Conservation (phyloP, 129 eudicot genomes). For the Flaveria bidentis region DNA sequence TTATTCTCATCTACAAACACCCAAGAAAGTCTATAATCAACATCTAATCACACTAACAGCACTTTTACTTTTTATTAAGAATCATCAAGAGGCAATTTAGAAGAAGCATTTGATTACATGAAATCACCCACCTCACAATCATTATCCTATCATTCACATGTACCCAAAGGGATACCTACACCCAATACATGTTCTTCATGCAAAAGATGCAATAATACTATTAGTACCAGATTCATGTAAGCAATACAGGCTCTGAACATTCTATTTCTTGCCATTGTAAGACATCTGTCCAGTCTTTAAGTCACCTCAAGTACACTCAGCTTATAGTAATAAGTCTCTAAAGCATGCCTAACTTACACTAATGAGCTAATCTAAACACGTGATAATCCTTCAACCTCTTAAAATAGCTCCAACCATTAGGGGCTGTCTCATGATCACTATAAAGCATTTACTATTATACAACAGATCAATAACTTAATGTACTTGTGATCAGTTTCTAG, state of each 20-base stretch:
- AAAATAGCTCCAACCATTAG: neutral
- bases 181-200: neutral
- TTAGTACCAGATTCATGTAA: neutral
- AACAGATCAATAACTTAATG: neutral
- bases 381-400: neutral
- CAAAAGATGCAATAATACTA: neutral
- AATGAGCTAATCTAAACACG: neutral
- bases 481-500: neutral
- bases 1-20: neutral
- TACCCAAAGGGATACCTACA: neutral
- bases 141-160: neutral
- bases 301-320: neutral
- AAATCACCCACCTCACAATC: neutral
- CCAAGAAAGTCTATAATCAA: neutral
- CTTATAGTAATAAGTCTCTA: neutral
- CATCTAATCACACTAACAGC: neutral
- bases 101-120: neutral
- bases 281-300: neutral
- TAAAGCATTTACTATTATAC: neutral
- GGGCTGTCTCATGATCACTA: neutral
- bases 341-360: neutral
- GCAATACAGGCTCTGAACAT: slow-evolving; percentile 2
- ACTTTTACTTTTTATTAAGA: neutral
- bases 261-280: neutral
- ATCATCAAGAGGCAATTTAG: neutral